A percentile compares a stretch with the other conserved stretches of the same genome.
These are phyloP conservation scores for Antitrichia curtipendula DNA, from an alignment of 225 moss, liverwort and hornwort genomes.

Conservation along the genomic window DNA sequence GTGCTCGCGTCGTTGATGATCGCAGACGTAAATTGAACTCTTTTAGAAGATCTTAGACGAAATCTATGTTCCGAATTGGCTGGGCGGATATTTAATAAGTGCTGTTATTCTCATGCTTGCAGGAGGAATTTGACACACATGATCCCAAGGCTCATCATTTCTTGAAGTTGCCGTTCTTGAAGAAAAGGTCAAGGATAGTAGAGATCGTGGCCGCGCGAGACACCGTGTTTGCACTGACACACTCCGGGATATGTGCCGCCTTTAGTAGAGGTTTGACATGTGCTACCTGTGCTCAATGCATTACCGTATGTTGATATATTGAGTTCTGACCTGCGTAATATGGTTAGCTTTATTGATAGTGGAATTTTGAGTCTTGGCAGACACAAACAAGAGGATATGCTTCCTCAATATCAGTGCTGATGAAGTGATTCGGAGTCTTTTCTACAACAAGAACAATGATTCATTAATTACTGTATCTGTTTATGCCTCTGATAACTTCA, in stretches of 20 bases:
- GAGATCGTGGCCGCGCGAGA: slow-evolving; percentile 87
- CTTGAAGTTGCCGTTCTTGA: slow-evolving; percentile 75
- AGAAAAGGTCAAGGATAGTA: slow-evolving; percentile 74
- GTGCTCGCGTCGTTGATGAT: not conserved
- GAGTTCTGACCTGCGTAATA: not conserved
- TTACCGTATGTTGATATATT: too few relatives aligned
- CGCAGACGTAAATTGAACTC: not conserved
- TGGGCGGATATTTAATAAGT: not conserved
- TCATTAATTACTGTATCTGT: slow-evolving; percentile 76
- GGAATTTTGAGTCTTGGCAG: not conserved
- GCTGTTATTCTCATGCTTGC: not conserved
- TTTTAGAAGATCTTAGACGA: not conserved
- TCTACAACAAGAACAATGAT: slow-evolving; percentile 84
- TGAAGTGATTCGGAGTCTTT: slow-evolving; percentile 74
- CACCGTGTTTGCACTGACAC: slow-evolving; percentile 71
- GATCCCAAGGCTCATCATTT: slow-evolving; percentile 84
- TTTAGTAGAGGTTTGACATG: slow-evolving; percentile 58
- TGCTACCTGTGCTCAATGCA: not conserved
- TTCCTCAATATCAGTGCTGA: slow-evolving; percentile 70
- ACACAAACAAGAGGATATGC: slow-evolving; percentile 77
- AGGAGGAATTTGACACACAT: slow-evolving; percentile 92
- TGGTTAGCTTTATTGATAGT: not conserved
- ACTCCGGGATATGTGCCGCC: slow-evolving; percentile 85
- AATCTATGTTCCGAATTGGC: too few relatives aligned
- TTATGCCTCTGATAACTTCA: slow-evolving; percentile 74